Base-by-base conservation (phyloP, 2,329 filamentous ascomycete species). In the Monilinia fructigena region DNA sequence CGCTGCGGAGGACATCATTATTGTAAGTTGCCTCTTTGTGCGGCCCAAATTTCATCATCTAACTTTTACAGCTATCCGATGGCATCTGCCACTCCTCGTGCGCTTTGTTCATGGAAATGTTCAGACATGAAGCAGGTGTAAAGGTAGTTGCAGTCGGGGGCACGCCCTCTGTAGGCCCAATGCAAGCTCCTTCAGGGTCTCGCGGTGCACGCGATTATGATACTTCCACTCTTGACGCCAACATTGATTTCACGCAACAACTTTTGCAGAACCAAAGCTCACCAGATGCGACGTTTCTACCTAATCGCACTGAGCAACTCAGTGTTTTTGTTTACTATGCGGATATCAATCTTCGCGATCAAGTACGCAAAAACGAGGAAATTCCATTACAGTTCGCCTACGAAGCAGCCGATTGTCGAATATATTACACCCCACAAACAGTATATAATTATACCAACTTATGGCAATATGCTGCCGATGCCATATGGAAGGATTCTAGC, bases 51-150 rank as follows among this genome's bases (percentile, higher is more conserved):
- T 28, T 35, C 42, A 23, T 12, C n/a, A 20, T 38, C 40, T 28
- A 75, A 79, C 65, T 76, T 79, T 80, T 73, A 18, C 38, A 70
- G 23, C 78, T 87, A n/a, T 82, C 83, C 62, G 85, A 87, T 71
- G 85, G 85, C 45, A 80, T 82, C 70, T 88, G 85, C 74, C 82
- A 82, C 28, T 86, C 83, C 0, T 84, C 84, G 3, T 88, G 85
- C 76, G 81, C 83, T 4, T 77, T 86, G 4, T 85, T 86, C 68
- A 79, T 80, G 14, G 82, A 87, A 69, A 80, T 86, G 70, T 77
- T 87, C 71, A 79, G 80, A 20, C 80, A 80, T 31, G 79, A 84
- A 67, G 83, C 78, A 28, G 81, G 81, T 45, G 82, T 86, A n/a
- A 81, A 82, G 75, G 82, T 80, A 5, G 79, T 82, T 63, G 82